These are phyloP conservation scores for Geotrichum phurueaensis DNA, from an alignment of 1,139 yeast genomes.

Conservation along the genomic window DNA sequence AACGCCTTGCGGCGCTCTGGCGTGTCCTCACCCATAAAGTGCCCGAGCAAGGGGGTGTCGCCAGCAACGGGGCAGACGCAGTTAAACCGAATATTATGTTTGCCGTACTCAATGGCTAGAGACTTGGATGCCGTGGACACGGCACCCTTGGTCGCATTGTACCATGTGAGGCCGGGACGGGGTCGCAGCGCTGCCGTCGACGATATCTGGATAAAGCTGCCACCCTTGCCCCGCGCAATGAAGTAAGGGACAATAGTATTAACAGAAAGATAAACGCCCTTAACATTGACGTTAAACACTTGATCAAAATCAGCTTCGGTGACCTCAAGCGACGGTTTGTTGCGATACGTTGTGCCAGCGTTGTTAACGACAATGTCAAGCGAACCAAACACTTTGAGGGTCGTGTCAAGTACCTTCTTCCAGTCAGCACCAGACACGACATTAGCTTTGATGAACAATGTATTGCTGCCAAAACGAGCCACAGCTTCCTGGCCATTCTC, in stretches of 20 bases:
- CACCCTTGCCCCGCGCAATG: conserved; percentile 22
- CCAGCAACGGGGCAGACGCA: conserved; percentile 25
- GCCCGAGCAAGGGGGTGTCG: conserved; percentile 22
- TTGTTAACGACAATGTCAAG: conserved; percentile 32
- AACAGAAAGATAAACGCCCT: conserved; percentile 24
- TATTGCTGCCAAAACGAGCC: not conserved
- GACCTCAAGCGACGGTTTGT: conserved; percentile 23
- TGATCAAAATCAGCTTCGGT: conserved; percentile 27
- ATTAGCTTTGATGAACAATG: conserved; percentile 22
- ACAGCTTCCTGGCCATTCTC: conserved; percentile 6
- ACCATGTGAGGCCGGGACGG: conserved; percentile 25
- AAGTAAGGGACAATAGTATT: conserved; percentile 24
- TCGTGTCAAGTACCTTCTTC: conserved; percentile 22
- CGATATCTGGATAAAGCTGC: conserved; percentile 25
- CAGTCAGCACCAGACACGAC: conserved; percentile 25
- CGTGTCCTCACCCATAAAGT: conserved; percentile 24
- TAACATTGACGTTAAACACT: conserved; percentile 29
- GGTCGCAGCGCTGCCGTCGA: conserved; percentile 26
- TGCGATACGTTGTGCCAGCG: conserved; percentile 30
- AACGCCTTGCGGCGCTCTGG: conserved; percentile 21
- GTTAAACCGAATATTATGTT: conserved; percentile 22
- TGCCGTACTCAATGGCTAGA: conserved; percentile 23
- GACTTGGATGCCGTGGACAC: conserved; percentile 24
- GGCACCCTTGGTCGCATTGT: conserved; percentile 28
- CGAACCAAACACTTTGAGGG: conserved; percentile 27